A percentile compares a stretch with the other conserved stretches of the same genome.
These are phyloP conservation scores for Tagetes patula DNA, from an alignment of 129 eudicot genomes.

Conservation along the genomic window DNA sequence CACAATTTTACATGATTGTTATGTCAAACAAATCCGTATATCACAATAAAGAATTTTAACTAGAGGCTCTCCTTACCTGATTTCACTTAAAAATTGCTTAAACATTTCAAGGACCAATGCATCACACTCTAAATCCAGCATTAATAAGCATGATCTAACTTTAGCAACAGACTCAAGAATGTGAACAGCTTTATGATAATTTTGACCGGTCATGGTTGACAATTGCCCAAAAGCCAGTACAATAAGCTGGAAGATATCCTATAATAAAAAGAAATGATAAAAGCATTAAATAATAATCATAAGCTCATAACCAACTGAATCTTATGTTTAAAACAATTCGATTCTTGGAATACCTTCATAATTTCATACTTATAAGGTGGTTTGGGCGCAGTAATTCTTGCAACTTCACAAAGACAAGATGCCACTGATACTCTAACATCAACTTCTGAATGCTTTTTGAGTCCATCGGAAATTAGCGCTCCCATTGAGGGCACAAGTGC, in stretches of 20 bases:
- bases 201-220: conserved; percentile 36
- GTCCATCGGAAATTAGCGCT: conserved; percentile 46
- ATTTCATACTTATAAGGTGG: conserved; percentile 50
- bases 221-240: conserved; percentile 54
- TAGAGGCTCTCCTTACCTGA: conserved; percentile 44
- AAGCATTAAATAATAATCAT: background rate
- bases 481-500: conserved; percentile 61
- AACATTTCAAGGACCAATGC: conserved; percentile 64
- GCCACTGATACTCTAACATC: conserved; percentile 60
- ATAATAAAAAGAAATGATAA: conserved; percentile 24
- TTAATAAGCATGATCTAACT: conserved; percentile 57
- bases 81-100: conserved; percentile 44
- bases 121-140: conserved; percentile 68
- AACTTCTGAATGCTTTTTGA: conserved; percentile 46
- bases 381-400: conserved; percentile 65
- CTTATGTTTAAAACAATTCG: background rate
- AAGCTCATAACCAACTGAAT: background rate
- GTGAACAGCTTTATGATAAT: conserved; percentile 50
- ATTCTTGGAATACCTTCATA: conserved; percentile 52
- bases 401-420: conserved; percentile 58
- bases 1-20: conserved; percentile 1
- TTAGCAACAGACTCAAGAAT: conserved; percentile 52
- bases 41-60: conserved; percentile 1
- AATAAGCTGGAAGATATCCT: conserved; percentile 60
- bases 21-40: background rate